Base-by-base conservation (phyloP, 2,329 filamentous ascomycete genomes). In the Nannizzia gypsea region DNA sequence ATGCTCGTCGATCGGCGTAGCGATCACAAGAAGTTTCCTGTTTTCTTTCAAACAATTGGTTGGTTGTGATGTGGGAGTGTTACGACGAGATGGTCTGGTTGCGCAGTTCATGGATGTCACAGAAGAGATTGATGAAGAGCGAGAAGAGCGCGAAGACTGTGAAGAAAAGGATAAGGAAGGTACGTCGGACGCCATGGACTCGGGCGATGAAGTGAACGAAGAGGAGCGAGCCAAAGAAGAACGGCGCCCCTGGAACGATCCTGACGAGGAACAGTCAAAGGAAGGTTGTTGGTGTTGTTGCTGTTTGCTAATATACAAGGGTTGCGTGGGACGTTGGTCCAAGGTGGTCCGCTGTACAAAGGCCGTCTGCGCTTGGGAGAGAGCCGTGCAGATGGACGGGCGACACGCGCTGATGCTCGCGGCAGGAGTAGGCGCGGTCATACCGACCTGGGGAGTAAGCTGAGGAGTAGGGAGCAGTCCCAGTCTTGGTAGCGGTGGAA, bases 111-210 rank as follows among this genome's bases (percentile, higher is more conserved):
- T 69, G 20, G 73, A 75, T 15, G 72, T 68, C 58, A 66, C 73
- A n/a, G 75, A 77, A 3, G 74, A 77, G 55, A 76, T 72, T 3
- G 75, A 76, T 3, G 74, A 77, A 17, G 75, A 82, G 70, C 81
- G 79, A 72, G 80, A 82, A 69, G 70, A 73, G 65, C 73, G 74
- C 64, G 71, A 52, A 17, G 79, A 81, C 8, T 28, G 57, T 2
- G 60, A 61, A 31, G 79, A 77, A 63, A 80, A 42, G 2, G 79
- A 80, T 34, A 81, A 73, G 13, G 77, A 77, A 38, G 80, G 82
- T 59, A 76, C 76, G 68, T 85, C 83, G 28, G 82, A 84, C 38
- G 84, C 71, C 78, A 84, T 82, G 36, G 83, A 85, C 64, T 84
- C 82, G n/a, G 83, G 83, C 48, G 78, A 81, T 6, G 77, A 80